Evolutionary conservation across 192 early-diverging fungal genomes (phyloP), one percentile per base, ranked within the genome.

Genomic region (Linnemannia zychae): DNA sequence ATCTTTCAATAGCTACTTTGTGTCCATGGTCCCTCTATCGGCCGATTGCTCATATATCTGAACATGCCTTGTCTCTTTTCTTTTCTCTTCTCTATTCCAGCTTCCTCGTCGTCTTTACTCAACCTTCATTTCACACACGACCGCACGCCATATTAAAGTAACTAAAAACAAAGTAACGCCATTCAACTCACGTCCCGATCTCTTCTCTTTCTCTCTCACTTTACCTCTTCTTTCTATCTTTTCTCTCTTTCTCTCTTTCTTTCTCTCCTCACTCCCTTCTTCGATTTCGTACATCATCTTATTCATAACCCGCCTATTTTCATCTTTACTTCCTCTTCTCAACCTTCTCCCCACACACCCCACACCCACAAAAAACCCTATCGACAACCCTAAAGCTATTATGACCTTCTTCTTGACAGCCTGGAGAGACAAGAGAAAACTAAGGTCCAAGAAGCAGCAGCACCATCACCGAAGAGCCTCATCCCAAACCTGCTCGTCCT

Each of bases 381-480:
- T 11, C 31, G 17, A 47, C 24, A n/a, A 34, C 40, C 38, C 12
- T 67, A 44, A 67, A 24, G 38, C 12, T 17, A 53, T 0, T 38
- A 79, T 79, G 77, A 37, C 52, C 7, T 67, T 72, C 24, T 49
- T 70, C 33, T 34, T 79, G n/a, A 18, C 9, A 34, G 50, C 77
- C 22, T 79, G 70, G 77, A 31, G 47, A 20, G 63, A 79, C 37
- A 50, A 40, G 36, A 36, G 77, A 28, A 67, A 50, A 66, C 46
- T 22, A 28, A 71, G 57, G 16, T 34, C 48, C 36, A n/a, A 13
- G 18, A 53, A 46, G 28, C 40, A 46, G 28, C 40, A 44, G 4
- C 40, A 44, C 40, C 40, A 44, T 3, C 40, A 44, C 4, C 38
- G 37, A 71, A 15, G 33, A 15, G 34, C 15, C 12, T 18, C 76